These are phyloP conservation scores for Calonectria hongkongensis DNA, from an alignment of 2,329 filamentous ascomycete genomes.

Conservation along the genomic window DNA sequence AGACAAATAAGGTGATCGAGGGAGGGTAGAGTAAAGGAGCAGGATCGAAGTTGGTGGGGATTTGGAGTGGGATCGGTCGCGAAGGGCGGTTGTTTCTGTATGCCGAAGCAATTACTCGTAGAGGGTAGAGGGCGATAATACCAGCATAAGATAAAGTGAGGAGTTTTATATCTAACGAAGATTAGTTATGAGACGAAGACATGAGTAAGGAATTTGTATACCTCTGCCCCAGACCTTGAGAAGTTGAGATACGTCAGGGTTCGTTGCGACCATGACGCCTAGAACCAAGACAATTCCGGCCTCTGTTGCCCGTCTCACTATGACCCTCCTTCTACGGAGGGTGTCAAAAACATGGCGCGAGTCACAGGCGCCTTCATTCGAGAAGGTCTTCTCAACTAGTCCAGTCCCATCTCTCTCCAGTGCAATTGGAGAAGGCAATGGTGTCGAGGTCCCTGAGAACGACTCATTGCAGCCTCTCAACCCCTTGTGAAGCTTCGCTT, in stretches of 20 bases:
- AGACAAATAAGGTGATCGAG: conserved; percentile 83
- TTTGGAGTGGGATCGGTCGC: conserved; percentile 64
- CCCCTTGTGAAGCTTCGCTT: conserved; percentile 84
- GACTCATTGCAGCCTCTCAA: conserved; percentile 77
- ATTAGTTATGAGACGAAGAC: conserved; percentile 21
- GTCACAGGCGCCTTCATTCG: conserved; percentile 42
- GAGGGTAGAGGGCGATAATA: conserved; percentile 74
- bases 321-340: conserved; percentile 68
- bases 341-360: conserved; percentile 51
- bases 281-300: conserved; percentile 70
- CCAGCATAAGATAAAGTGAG: conserved; percentile 60
- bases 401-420: conserved; percentile 64
- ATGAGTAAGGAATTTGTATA: conserved; percentile 54
- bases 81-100: conserved; percentile 63
- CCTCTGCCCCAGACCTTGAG: conserved; percentile 70
- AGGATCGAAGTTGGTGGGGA: conserved; percentile 90
- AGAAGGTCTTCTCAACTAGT: conserved; percentile 45
- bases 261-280: conserved; percentile 68
- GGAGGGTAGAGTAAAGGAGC: conserved; percentile 93
- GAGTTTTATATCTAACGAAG: conserved; percentile 65
- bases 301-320: conserved; percentile 73
- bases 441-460: conserved; percentile 74
- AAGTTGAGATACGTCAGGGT: conserved; percentile 67
- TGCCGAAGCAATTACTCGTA: conserved; percentile 73
- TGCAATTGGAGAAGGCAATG: conserved; percentile 69